Evolutionary conservation across 2,329 filamentous ascomycete genomes (phyloP).

Genomic region (Sporothrix curviconia): DNA sequence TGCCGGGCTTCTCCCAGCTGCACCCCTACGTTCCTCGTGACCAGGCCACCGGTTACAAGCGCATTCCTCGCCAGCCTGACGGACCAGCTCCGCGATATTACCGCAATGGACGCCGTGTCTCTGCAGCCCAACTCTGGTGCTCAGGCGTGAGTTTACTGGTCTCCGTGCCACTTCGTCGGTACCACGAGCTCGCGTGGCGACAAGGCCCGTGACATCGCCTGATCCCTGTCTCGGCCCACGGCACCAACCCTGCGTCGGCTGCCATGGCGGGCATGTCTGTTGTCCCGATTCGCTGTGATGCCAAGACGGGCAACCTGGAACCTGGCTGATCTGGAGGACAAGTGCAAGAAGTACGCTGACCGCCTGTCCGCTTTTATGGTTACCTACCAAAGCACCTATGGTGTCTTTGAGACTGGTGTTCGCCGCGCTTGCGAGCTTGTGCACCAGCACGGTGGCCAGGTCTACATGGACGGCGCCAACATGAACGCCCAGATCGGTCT

Average conservation of each 20-base stretch:
- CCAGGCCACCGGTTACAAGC: conserved; percentile 60
- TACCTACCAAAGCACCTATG: conserved; percentile 91
- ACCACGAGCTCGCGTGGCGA: conserved; percentile 61
- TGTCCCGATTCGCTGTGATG: conserved; percentile 85
- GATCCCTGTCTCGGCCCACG: conserved; percentile 91
- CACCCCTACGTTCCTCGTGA: conserved; percentile 70
- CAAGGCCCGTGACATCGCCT: conserved; percentile 78
- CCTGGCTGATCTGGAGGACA: conserved; percentile 74
- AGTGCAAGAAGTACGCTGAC: conserved; percentile 81
- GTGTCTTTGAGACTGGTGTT: conserved; percentile 86
- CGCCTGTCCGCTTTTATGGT: conserved; percentile 92
- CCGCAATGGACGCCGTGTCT: conserved; percentile 82
- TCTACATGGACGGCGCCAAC: conserved; percentile 98
- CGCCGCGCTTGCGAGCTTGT: conserved; percentile 81
- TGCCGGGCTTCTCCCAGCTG: conserved; percentile 66
- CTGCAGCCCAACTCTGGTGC: conserved; percentile 94
- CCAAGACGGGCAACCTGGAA: conserved; percentile 83
- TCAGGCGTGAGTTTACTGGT: conserved; percentile 89
- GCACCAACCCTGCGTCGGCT: conserved; percentile 90
- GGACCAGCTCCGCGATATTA: conserved; percentile 70
- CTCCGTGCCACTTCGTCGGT: conserved; percentile 82
- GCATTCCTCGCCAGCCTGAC: conserved; percentile 68
- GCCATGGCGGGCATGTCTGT: conserved; percentile 96
- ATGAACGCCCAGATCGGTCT: conserved; percentile 98
- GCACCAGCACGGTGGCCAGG: conserved; percentile 80